Evolutionary conservation across 2,329 filamentous ascomycete species (phyloP), one percentile per base, ranked within the genome.

Genomic region (Neonectria neomacrospora): DNA sequence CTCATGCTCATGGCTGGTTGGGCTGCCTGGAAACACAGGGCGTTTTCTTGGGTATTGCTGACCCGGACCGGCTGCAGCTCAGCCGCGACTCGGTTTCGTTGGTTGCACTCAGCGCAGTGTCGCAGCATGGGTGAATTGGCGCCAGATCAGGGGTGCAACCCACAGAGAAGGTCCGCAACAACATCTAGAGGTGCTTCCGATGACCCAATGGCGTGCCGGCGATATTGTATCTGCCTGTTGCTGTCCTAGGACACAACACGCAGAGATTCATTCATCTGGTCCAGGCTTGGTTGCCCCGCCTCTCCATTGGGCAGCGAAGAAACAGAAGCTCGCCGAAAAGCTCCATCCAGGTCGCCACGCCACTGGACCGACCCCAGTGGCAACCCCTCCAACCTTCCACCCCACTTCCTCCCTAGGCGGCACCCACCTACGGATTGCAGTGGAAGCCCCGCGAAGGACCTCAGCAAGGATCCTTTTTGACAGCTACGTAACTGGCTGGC

Each of bases 371-470:
- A 52, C 50, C 42, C 55, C 55, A 60, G 61, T 51, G 55, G 48
- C 32, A 55, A 55, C 26, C 53, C 45, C 53, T 45, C 56, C 56
- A 45, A 37, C 14, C 14, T 14, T 39, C 37, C 37, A 39, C 37
- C 37, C 37, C 37, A 50, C 22, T 14, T n/a, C 42, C 26, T n/a
- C 54, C 66, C 60, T 52, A 62, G 67, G 67, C 70, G 67, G 67
- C 60, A 65, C 59, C 63, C 23, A 57, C 42, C 62, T 56, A 55
- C 65, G 68, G 70, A 72, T 61, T 28, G 58, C 50, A 63, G 57
- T 72, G 70, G 70, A 72, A 72, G 67, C 65, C 61, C 66, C 67
- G 68, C 63, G 69, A 71, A 71, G 47, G 47, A 37, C 51, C 22
- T 55, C 52, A 62, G 59, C 62, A 59, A 47, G 63, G 34, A 61